A percentile compares a stretch with the other conserved stretches of the same genome.
These are phyloP conservation scores for Hypsizygus ulmarius DNA, from an alignment of 1,284 basidiomycete species.

Conservation along the genomic window DNA sequence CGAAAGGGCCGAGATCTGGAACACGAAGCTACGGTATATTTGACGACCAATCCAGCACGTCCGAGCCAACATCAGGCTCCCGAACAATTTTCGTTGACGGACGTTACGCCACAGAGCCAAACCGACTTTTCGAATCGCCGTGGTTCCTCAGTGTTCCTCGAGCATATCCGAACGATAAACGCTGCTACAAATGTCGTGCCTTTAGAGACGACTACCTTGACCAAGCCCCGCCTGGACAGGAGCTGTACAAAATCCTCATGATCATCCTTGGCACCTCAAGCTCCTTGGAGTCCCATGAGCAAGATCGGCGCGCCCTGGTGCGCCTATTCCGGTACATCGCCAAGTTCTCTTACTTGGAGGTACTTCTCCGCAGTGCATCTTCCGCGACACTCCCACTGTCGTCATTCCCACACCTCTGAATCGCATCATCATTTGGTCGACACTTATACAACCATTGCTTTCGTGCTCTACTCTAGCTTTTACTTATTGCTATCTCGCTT, in stretches of 20 bases:
- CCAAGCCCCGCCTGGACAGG: no score
- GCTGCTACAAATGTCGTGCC: not conserved
- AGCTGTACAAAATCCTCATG: no score
- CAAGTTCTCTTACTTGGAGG: no score
- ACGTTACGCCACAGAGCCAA: not conserved
- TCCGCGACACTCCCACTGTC: not conserved
- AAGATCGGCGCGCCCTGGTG: no score
- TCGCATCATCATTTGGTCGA: not conserved
- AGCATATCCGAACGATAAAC: not conserved
- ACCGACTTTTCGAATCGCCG: constrained; percentile 1
- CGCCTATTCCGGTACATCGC: no score
- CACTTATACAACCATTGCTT: not conserved
- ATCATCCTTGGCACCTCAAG: no score
- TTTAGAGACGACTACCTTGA: no score
- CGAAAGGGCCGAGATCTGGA: constrained; percentile 14
- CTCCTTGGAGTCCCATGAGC: no score
- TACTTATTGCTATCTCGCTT: constrained; percentile 1
- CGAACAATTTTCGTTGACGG: constrained; percentile 3
- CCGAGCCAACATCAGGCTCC: not conserved
- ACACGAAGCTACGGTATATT: constrained; percentile 7
- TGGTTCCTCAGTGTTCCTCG: constrained; percentile 13
- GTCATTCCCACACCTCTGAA: not conserved
- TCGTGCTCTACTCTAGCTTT: not conserved
- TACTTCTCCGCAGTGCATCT: no score
- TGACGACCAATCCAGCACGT: not conserved